These are phyloP conservation scores for Taxillus chinensis DNA, from an alignment of 164 flowering plant genomes.

Conservation along the genomic window DNA sequence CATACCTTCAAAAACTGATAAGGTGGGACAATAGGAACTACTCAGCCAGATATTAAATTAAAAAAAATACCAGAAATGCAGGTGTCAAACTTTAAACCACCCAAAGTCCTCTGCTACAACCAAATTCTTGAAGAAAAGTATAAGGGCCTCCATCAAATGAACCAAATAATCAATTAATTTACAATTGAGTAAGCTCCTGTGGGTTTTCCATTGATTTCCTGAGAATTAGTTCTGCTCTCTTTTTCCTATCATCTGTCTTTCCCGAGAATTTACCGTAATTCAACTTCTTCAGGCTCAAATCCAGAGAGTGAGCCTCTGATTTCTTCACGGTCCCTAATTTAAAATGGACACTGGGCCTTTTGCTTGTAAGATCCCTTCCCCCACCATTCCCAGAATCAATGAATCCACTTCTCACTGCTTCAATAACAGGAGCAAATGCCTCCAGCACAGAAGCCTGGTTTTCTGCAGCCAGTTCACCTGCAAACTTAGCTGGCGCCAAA, in stretches of 20 bases:
- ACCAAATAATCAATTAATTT: slow-evolving; percentile 17
- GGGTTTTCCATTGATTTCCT: slow-evolving; percentile 22
- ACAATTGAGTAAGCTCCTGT: slow-evolving; percentile 28
- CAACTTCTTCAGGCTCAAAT: slow-evolving; percentile 8
- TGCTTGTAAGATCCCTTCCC: slow-evolving; percentile 9
- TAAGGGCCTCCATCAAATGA: too few species aligned
- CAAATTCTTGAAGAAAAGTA: background rate
- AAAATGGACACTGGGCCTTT: slow-evolving; percentile 31
- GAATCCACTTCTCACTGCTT: slow-evolving; percentile 16
- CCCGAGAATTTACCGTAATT: slow-evolving; percentile 9
- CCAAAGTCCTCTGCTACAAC: background rate
- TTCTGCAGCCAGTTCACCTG: slow-evolving; percentile 7
- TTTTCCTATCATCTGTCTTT: slow-evolving; percentile 30
- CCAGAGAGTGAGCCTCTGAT: slow-evolving; percentile 4
- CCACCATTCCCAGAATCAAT: slow-evolving; percentile 17
- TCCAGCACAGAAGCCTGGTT: slow-evolving; percentile 23
- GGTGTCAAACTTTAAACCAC: background rate
- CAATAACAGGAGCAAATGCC: slow-evolving; percentile 25
- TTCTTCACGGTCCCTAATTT: slow-evolving; percentile 28
- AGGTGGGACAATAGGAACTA: slow-evolving; percentile 9
- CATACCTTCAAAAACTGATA: slow-evolving; percentile 14
- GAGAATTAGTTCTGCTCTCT: slow-evolving; percentile 29
- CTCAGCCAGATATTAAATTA: slow-evolving; percentile 2
- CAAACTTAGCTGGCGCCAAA: slow-evolving; percentile 23
- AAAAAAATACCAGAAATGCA: slow-evolving; percentile 3